Percentiles rank a stretch among this genome's conserved stretches.
Conservation (phyloP, 306 rosid genomes). For the Quercus rubra region DNA sequence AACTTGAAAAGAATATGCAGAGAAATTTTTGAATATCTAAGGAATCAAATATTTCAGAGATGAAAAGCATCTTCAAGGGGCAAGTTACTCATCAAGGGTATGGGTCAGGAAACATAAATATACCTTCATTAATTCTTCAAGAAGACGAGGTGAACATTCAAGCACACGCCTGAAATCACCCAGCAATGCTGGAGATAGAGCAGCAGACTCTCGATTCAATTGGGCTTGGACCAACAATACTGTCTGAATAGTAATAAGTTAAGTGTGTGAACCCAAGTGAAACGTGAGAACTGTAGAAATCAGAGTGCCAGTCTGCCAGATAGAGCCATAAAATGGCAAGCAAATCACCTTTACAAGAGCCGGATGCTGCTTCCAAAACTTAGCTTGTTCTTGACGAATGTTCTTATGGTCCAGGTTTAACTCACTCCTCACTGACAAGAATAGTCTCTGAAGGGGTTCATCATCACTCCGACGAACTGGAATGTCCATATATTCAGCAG, state of each 20-base stretch:
- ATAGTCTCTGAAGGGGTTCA: conserved; percentile 94
- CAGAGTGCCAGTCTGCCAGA: not conserved
- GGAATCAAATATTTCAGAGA: too few species aligned
- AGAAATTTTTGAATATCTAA: too few species aligned
- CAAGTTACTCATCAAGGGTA: not conserved
- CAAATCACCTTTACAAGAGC: conserved; percentile 81
- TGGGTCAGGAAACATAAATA: conserved; percentile 17
- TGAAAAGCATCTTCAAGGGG: too few species aligned
- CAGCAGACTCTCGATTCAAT: conserved; percentile 69
- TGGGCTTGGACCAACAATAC: conserved; percentile 96
- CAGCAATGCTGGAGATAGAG: conserved; percentile 70
- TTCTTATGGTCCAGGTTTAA: conserved; percentile 95
- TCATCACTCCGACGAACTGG: conserved; percentile 94
- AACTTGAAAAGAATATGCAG: too few species aligned
- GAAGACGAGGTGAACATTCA: conserved; percentile 94
- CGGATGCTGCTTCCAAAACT: conserved; percentile 99
- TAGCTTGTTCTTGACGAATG: conserved; percentile 97
- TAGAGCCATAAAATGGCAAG: conserved; percentile 7
- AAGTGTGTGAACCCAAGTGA: conserved; percentile 17
- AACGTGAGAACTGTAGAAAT: conserved; percentile 2
- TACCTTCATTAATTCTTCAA: conserved; percentile 99
- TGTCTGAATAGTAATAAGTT: conserved; percentile 55
- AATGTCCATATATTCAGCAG: conserved; percentile 93
- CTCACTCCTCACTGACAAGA: conserved; percentile 94
- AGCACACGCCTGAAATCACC: conserved; percentile 79